Base-by-base conservation (phyloP, 768 basidiomycete species). In the Megacollybia marginata region DNA sequence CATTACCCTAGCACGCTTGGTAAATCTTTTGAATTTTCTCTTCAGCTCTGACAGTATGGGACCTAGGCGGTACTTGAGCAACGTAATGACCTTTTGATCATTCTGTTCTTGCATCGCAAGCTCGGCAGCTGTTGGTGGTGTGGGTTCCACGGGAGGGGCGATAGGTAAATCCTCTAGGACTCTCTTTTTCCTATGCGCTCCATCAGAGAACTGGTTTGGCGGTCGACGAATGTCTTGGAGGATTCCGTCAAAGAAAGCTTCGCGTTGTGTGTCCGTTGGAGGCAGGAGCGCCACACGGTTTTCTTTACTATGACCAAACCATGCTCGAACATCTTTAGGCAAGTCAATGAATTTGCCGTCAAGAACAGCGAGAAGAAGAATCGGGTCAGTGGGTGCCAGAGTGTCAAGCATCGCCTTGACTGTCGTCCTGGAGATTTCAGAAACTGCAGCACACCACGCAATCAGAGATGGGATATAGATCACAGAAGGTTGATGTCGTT, bases 401-500 rank as follows among this genome's bases (percentile, higher is more conserved):
- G 90, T 85, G 59, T 96, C 93, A 10, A 99, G 80, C 80, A 97
- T 85, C 1, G 93, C 83, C 40, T 84, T 85, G 33, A 97, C 80
- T 0, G 92, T 95, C 2, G 85, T 78, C 9, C 92, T 78, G 1
- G 92, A 78, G 0, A 86, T 85, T 56, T 97, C 93, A 1, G 86
- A 78, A 19, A 98, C 79, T 2, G 92, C 82, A 1, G 82, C 72
- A 55, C 87, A 88, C 93, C 94, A 98, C 1, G 84, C 79, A 1
- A 80, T 59, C 6, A 99, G 78, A 1, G 91, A 88, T 0, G 95
- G 95, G 31, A 99, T 90, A 65, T 94, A 98, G 44, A 99, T 79
- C 34, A 98, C 85, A 0, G 92, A 93, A 0, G 96, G 96, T 57
- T 95, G 93, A 62, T 96, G 91, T 23, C 95, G 83, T 62, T 97